Percentiles rank a stretch among this genome's conserved stretches.
phyloP scores from a whole-genome alignment of 176 grass and related monocot genomes.

The Carex scoparia region DNA sequence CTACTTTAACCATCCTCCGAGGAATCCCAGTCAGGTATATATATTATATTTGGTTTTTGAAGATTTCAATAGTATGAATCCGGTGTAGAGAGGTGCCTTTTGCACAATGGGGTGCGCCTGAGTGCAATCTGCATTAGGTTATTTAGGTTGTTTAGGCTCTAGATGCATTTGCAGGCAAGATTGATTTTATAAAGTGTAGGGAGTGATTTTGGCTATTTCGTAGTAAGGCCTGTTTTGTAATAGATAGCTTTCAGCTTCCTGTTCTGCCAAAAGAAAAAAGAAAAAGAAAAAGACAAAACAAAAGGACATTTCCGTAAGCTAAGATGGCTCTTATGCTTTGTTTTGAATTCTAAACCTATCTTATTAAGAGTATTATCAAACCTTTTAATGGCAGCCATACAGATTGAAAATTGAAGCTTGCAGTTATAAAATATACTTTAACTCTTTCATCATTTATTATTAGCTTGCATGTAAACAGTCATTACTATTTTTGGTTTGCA shows the following conservation, averaged over 20 bases:
- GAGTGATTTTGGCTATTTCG: not conserved
- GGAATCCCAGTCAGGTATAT: slow-evolving; percentile 12
- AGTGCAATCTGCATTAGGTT: not conserved
- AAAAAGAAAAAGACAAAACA: not conserved
- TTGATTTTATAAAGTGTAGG: not conserved
- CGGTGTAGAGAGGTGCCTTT: not conserved
- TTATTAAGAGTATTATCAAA: not conserved
- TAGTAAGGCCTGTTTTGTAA: not conserved
- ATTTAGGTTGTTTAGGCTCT: not conserved
- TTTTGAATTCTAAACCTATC: not conserved
- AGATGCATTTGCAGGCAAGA: not conserved
- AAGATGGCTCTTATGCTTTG: not conserved
- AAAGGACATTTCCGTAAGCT: not conserved
- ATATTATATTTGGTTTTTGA: not conserved
- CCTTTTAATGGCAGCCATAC: not conserved
- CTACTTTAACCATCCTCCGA: slow-evolving; percentile 41
- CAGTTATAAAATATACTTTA: not conserved
- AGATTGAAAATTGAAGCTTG: not conserved
- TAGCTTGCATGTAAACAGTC: not conserved
- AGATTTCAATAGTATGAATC: not conserved
- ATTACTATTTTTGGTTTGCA: slow-evolving; percentile 9
- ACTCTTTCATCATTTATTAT: not conserved
- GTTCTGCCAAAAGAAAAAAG: no score
- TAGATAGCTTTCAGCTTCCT: not conserved
- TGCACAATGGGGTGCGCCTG: not conserved